Conservation (phyloP, 1,139 yeast species). For the Candida sp. region DNA sequence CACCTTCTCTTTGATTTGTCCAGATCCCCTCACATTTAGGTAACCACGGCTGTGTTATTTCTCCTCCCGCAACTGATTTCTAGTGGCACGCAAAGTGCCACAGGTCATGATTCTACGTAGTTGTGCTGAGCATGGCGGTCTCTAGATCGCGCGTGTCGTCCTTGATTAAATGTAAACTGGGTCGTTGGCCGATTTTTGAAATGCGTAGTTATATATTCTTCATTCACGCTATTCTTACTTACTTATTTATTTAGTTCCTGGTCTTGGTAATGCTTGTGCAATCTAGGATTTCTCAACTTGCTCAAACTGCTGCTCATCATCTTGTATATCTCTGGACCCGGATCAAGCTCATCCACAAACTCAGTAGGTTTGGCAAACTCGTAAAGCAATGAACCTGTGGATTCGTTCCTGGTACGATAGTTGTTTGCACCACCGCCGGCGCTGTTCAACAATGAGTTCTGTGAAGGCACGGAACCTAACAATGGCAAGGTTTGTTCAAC, state of each 20-base stretch:
- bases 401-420: conserved; percentile 17
- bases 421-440: conserved; percentile 7
- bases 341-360: conserved; percentile 10
- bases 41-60: too few species aligned
- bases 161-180: too few species aligned
- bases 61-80: too few species aligned
- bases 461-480: conserved; percentile 27
- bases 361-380: conserved; percentile 20
- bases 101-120: too few species aligned
- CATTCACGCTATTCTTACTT: neutral
- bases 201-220: too few species aligned
- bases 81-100: too few species aligned
- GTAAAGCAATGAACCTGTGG: conserved; percentile 30
- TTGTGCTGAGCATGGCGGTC: too few species aligned
- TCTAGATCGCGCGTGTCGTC: too few species aligned
- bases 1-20: too few species aligned
- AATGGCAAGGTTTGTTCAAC: conserved; percentile 46
- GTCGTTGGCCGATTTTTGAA: too few species aligned
- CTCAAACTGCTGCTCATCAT: conserved; percentile 24
- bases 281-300: conserved; percentile 39
- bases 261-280: conserved; percentile 36
- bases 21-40: too few species aligned
- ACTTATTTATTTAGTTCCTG: conserved; percentile 7
- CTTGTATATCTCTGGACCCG: conserved; percentile 3
- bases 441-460: conserved; percentile 24